Base-by-base conservation (phyloP, 495 filamentous ascomycete genomes). In the Talaromyces nanjingensis region DNA sequence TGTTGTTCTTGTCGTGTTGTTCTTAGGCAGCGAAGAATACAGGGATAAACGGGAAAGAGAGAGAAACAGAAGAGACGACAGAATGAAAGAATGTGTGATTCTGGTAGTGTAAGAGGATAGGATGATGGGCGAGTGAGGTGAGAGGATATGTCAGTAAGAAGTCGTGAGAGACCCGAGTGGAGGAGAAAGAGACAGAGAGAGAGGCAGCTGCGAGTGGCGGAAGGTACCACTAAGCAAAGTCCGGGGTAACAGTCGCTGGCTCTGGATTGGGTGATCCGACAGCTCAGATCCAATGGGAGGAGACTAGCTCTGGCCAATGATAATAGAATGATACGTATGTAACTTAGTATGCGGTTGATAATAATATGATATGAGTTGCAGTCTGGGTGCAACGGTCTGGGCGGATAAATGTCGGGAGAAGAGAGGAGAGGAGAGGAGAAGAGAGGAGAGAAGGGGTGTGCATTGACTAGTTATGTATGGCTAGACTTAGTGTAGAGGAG, bases 361-460 rank as follows among this genome's bases (percentile, higher is more conserved):
- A 42, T 16, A 42, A 42, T 42, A 42, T 16, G 37, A 42, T 42
- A 16, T 42, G 37, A 49, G 45, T 6, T 49, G 45, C 18, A 37
- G 45, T 7, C 14, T 65, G 52, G 47, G 62, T 63, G 60, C 56
- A 54, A 62, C 61, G 39, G 42, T 39, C 63, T 42, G 65, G 57
- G 24, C 53, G 34, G 49, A 49, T 64, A 59, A 39, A 56, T 42
- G 63, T 58, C 24, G n/a, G 45, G 42, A 64, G 45, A 62, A 59
- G 55, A 18, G 37, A 22, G 9, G 33, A 37, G 31, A 29, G 27
- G 27, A 29, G 29, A 31, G 29, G 29, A 31, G 29, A 5, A 31
- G 29, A 31, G 29, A 57, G 31, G 63, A 63, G 65, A 65, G 68
- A 67, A 67, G 72, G 69, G 66, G 66, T 11, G 37, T 49, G 66